Percentiles rank a stretch among this genome's conserved stretches.
Evolutionary conservation across 2,329 filamentous ascomycete species (phyloP).

Genomic region (Ascochyta fabae): DNA sequence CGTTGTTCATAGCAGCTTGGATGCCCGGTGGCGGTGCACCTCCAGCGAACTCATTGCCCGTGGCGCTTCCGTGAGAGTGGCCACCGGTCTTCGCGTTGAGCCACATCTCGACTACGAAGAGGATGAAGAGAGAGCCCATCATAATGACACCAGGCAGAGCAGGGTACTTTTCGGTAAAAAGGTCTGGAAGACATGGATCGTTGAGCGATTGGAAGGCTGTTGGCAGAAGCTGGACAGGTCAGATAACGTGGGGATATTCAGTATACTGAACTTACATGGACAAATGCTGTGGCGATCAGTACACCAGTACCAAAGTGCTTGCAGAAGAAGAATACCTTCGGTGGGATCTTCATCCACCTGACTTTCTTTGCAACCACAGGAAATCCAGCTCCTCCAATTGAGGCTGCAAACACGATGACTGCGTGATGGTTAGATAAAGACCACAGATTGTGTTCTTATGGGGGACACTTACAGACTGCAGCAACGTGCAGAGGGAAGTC

Average conservation of each 20-base stretch:
- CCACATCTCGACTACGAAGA: constrained; percentile 69
- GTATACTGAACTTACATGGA: constrained; percentile 59
- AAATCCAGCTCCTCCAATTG: constrained; percentile 47
- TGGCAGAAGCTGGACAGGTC: constrained; percentile 57
- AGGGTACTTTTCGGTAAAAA: constrained; percentile 66
- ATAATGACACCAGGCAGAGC: constrained; percentile 70
- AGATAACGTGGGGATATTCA: background rate
- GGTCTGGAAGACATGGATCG: constrained; percentile 61
- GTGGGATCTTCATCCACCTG: constrained; percentile 64
- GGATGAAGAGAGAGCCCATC: constrained; percentile 66
- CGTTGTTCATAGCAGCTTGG: constrained; percentile 41
- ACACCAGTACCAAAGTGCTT: constrained; percentile 76
- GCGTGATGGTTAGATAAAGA: constrained; percentile 19
- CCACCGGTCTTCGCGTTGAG: constrained; percentile 66
- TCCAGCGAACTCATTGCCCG: constrained; percentile 49
- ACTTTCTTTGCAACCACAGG: constrained; percentile 57
- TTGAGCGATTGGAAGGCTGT: constrained; percentile 62
- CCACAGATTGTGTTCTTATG: too few species aligned
- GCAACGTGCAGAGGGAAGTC: constrained; percentile 49
- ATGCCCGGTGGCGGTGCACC: constrained; percentile 28
- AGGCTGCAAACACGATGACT: constrained; percentile 50
- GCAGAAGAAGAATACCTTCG: constrained; percentile 65
- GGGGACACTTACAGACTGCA: constrained; percentile 45
- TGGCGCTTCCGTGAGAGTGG: constrained; percentile 65
- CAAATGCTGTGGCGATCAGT: constrained; percentile 84